Evolutionary conservation across 2,329 filamentous ascomycete genomes (phyloP).

Genomic region (Didymella keratinophila): DNA sequence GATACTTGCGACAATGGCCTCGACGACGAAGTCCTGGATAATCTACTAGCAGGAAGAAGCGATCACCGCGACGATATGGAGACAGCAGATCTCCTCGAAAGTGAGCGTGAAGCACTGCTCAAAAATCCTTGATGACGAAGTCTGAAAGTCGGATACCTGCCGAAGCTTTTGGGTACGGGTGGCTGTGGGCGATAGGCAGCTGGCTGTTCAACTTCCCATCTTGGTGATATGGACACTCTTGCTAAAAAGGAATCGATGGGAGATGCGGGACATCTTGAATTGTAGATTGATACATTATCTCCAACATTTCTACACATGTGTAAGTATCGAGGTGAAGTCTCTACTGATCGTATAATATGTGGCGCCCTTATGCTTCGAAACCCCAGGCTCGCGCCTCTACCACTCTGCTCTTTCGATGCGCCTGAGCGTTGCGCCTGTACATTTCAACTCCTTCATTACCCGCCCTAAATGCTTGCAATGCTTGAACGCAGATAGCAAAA

Average conservation of each 20-base stretch:
- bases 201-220: background rate
- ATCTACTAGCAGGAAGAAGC: too few relatives aligned
- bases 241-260: background rate
- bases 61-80: too few relatives aligned
- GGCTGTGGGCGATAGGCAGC: background rate
- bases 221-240: background rate
- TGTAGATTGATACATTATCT: background rate
- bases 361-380: background rate
- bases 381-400: background rate
- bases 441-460: background rate
- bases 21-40: too few relatives aligned
- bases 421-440: background rate
- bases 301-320: background rate
- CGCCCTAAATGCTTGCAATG: conserved; percentile 7
- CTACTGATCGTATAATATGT: background rate
- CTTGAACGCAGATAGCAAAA: conserved; percentile 17
- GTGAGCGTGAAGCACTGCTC: too few relatives aligned
- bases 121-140: background rate
- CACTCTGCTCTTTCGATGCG: background rate
- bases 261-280: background rate
- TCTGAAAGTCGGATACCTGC: background rate
- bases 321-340: background rate
- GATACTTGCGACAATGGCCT: too few relatives aligned
- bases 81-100: too few relatives aligned
- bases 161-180: background rate